A percentile compares a stretch with the other conserved stretches of the same genome.
Evolutionary conservation across 192 early-diverging fungal genomes (phyloP).

Genomic region (Coemansia sp.): DNA sequence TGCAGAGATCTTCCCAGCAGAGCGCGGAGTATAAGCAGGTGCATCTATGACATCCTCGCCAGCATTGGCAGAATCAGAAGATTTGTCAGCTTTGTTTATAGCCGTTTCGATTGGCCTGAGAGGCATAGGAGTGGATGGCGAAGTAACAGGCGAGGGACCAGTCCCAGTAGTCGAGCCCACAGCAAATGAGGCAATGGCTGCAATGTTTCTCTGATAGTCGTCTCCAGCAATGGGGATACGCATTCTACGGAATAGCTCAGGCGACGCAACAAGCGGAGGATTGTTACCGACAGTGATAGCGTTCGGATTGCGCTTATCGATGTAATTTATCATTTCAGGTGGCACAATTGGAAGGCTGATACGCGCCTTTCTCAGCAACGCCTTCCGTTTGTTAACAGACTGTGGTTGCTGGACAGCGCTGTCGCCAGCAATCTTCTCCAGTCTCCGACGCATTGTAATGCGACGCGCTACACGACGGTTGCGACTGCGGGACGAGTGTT

Average conservation of each 20-base stretch:
- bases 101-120: no score
- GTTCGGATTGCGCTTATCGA: slow-evolving; percentile 40
- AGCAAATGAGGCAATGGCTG: slow-evolving; percentile 23
- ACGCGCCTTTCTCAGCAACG: slow-evolving; percentile 12
- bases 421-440: not conserved
- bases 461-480: slow-evolving; percentile 22
- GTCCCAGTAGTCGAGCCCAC: not conserved
- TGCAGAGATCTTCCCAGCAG: slow-evolving; percentile 15
- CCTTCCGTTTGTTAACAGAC: slow-evolving; percentile 2
- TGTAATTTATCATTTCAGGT: slow-evolving; percentile 45
- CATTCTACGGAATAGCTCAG: slow-evolving; percentile 32
- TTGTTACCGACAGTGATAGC: slow-evolving; percentile 26
- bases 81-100: no score
- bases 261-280: slow-evolving; percentile 32
- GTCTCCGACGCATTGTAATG: slow-evolving; percentile 11
- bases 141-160: no score
- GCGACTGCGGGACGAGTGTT: slow-evolving; percentile 20
- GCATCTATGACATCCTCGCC: not conserved
- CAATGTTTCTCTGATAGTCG: slow-evolving; percentile 28
- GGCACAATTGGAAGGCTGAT: slow-evolving; percentile 51
- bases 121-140: no score
- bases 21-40: slow-evolving; percentile 15
- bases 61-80: not conserved
- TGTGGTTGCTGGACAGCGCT: not conserved
- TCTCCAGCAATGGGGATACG: not conserved